Base-by-base conservation (phyloP, 768 basidiomycete genomes). In the Mycena filopes region DNA sequence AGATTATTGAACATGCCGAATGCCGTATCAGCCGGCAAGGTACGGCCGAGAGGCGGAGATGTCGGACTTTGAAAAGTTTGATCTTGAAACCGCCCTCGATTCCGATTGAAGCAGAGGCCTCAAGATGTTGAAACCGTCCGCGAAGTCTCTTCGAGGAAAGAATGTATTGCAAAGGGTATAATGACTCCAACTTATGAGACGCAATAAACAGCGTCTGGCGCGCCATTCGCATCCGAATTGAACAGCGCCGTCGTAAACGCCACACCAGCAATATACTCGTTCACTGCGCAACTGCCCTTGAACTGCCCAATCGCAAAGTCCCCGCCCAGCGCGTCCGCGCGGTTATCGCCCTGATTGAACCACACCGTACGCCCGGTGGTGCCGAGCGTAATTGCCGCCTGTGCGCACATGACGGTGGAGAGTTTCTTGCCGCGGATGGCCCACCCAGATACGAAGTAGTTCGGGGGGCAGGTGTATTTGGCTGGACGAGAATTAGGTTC, bases 281-380 rank as follows among this genome's bases (percentile, higher is more conserved):
- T 29, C n/a, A 38, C 21, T 8, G 40, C 56, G 20, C 68, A 70
- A 20, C 43, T 55, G 2, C 68, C 68, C 57, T 70, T 66, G 21
- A 20, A 53, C 46, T 66, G 46, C 25, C 61, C 48, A 4, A 8
- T 3, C 6, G 68, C 68, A 13, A 55, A 70, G 26, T 69, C 68
- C 18, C 64, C 68, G 1, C 68, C 68, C 16, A 55, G 31, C 18
- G 6, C 13, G 28, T 70, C 57, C 36, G 51, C 57, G 15, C 65
- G 50, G 25, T 63, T 60, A 33, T 70, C 68, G 29, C 48, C 42
- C 49, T 66, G 56, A 50, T 70, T 53, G 23, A 70, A 70, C 68
- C 68, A 70, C 33, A 70, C 68, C 29, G 68, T 70, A 43, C 63
- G 63, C 26, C 67, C 49, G 8, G 11, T 62, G 38, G 65, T 63